phyloP scores from a whole-genome alignment of 805 yeast genomes.

The Maudiozyma pseudohumilis region DNA sequence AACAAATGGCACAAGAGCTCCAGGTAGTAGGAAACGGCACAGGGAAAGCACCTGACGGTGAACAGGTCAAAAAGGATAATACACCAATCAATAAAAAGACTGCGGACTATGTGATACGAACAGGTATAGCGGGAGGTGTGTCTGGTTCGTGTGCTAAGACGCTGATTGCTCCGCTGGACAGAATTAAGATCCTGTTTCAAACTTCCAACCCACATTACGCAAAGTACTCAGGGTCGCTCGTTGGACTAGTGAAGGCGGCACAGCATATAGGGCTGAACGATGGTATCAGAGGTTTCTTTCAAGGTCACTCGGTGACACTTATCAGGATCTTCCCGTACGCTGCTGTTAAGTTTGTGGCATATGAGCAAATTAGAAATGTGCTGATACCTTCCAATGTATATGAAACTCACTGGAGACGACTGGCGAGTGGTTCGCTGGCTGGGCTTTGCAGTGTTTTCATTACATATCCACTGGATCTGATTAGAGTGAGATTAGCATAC shows the following conservation, averaged over 20 bases:
- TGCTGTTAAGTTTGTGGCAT: slow-evolving; percentile 90
- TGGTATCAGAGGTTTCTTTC: slow-evolving; percentile 75
- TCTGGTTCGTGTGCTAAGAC: slow-evolving; percentile 98
- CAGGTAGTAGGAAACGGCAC: too few relatives aligned
- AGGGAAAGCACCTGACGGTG: slow-evolving; percentile 1
- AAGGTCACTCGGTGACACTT: slow-evolving; percentile 92
- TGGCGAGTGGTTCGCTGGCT: slow-evolving; percentile 81
- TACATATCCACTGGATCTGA: slow-evolving; percentile 86
- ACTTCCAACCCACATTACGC: slow-evolving; percentile 85
- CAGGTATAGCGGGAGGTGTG: slow-evolving; percentile 89
- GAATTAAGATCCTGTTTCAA: slow-evolving; percentile 91
- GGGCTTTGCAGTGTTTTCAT: slow-evolving; percentile 80
- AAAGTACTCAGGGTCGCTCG: slow-evolving; percentile 67
- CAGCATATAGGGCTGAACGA: slow-evolving; percentile 53
- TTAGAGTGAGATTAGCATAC: slow-evolving; percentile 87
- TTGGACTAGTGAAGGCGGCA: slow-evolving; percentile 69
- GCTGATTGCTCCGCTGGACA: slow-evolving; percentile 86
- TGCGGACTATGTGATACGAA: slow-evolving; percentile 65
- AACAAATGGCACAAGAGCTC: too few relatives aligned
- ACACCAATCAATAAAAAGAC: slow-evolving; percentile 50
- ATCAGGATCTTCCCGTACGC: slow-evolving; percentile 93
- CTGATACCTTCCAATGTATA: slow-evolving; percentile 64
- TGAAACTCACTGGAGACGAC: slow-evolving; percentile 74
- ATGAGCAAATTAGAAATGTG: slow-evolving; percentile 78
- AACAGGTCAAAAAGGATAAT: slow-evolving; percentile 1